Evolutionary conservation across 208 protist genomes (phyloP), one percentile per base, ranked within the genome.

Genomic region (Crithidia fasciculata): DNA sequence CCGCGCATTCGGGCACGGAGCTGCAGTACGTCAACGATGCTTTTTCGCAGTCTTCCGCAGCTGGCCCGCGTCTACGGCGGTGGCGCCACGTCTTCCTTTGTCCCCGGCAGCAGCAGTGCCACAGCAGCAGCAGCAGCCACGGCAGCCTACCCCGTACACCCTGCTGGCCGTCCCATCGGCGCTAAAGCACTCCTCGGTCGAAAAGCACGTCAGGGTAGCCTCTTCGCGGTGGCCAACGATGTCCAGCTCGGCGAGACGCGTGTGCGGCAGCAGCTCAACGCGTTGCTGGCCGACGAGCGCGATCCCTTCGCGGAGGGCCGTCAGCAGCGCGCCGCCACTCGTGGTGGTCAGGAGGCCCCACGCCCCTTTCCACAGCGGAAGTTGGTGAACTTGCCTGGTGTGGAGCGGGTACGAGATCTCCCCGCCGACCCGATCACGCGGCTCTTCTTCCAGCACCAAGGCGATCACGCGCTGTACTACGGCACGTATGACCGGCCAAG

Each of bases 361-460:
- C 64, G 70, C 43, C 77, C 82, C 13, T 56, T 88, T 16, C 80
- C 83, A 50, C 82, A 91, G 62, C 79, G 80, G 10, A 77, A 39
- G 28, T 83, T 96, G 15, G 87, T 95, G 52, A 75, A 95, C 19
- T 76, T 97, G 39, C 93, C 93, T 0, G 93, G 93, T 10, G 93
- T 97, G 16, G 87, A 93, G 81, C 88, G 87, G 0, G 69, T 81
- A 2, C 89, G 89, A 37, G 93, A 97, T 68, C 79, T 97, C 8
- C 93, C 93, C 0, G 91, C 91, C 0, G 93, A 97, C 77, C 93
- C 93, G 8, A 93, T 97, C 79, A 97, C 93, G 4, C 85, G 93
- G 4, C 85, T 97, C 59, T 97, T 97, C 84, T 97, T 97, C 71
- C 93, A 97, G 78, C 91, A 95, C 81, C 91, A 96, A 74, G 93